phyloP scores from a whole-genome alignment of 306 rosid species.

The Fagus crenata region DNA sequence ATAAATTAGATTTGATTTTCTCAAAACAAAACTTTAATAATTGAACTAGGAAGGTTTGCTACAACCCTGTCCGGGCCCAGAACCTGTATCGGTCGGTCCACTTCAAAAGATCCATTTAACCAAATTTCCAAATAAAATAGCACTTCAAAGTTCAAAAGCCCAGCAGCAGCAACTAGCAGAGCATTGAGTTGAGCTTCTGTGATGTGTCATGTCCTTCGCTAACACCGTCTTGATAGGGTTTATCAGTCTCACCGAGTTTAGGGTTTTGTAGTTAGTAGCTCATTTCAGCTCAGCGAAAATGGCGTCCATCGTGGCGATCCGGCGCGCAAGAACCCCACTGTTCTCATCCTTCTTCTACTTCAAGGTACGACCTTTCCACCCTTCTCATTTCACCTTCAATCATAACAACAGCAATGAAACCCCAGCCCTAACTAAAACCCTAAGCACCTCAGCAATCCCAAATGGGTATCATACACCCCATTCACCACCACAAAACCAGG shows the following conservation, averaged over 20 bases:
- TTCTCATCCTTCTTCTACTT: conserved; percentile 30
- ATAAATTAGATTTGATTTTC: too few relatives aligned
- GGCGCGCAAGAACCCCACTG: conserved; percentile 31
- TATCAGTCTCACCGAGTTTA: neutral
- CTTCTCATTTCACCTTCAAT: conserved; percentile 28
- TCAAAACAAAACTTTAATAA: too few relatives aligned
- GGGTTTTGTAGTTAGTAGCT: neutral
- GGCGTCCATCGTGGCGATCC: conserved; percentile 45
- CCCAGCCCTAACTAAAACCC: conserved; percentile 32
- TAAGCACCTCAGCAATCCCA: conserved; percentile 56
- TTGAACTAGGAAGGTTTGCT: too few relatives aligned
- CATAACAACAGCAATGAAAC: conserved; percentile 11
- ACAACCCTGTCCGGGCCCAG: too few relatives aligned
- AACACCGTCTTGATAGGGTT: neutral
- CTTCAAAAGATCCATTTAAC: too few relatives aligned
- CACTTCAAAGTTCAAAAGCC: too few relatives aligned
- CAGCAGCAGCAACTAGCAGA: too few relatives aligned
- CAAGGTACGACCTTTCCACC: conserved; percentile 36
- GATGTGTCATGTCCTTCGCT: neutral
- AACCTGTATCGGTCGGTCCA: too few relatives aligned
- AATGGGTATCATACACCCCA: conserved; percentile 41
- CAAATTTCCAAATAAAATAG: too few relatives aligned
- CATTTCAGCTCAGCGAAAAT: conserved; percentile 23
- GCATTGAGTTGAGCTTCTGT: neutral
- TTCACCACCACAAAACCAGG: conserved; percentile 17